Evolutionary conservation across 192 early-diverging fungal genomes (phyloP), one percentile per base, ranked within the genome.

Genomic region (Phlyctochytrium bullatum): DNA sequence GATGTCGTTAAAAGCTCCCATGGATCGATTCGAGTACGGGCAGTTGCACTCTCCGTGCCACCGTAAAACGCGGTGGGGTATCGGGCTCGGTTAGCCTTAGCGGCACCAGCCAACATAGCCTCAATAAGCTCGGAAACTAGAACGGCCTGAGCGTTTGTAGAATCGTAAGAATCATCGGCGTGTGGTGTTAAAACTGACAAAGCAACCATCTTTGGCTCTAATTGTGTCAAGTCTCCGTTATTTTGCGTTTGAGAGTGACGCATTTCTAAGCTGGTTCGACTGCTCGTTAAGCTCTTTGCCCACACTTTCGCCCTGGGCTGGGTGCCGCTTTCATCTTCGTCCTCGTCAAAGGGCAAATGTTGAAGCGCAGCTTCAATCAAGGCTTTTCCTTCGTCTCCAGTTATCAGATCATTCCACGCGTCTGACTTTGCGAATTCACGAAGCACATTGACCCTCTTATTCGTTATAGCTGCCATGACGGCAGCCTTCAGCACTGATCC

Each of bases 91-190:
- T 28, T 50, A n/a, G 6, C 31, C 34, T 62, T 52, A 25, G 61
- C 62, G 30, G 61, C 69, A 27, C 69, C 61, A 0, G 62, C 69
- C 17, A 71, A 25, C 51, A 71, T 71, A 16, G 62, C 62, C 51
- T 71, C 69, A 2, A 71, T 62, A 61, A 71, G 64, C 3, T 62
- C 62, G 14, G 69, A 61, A 3, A 27, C 20, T 24, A 40, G 53
- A 16, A 53, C 62, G 14, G 63, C 63, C 34, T 35, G 35, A 20
- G 32, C 16, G 34, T 65, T 59, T 24, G 52, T 53, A 34, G 64
- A 61, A 25, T 64, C 40, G 23, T 71, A n/a, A 20, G 35, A 30
- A 34, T 61, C n/a, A 23, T 57, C 51, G 29, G 30, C 20, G 34
- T 64, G 62, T n/a, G n/a, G n/a, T n/a, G n/a, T n/a, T n/a, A n/a